Base-by-base conservation (phyloP, 2,329 filamentous ascomycete genomes). In the Plectosphaerella cucumerina region DNA sequence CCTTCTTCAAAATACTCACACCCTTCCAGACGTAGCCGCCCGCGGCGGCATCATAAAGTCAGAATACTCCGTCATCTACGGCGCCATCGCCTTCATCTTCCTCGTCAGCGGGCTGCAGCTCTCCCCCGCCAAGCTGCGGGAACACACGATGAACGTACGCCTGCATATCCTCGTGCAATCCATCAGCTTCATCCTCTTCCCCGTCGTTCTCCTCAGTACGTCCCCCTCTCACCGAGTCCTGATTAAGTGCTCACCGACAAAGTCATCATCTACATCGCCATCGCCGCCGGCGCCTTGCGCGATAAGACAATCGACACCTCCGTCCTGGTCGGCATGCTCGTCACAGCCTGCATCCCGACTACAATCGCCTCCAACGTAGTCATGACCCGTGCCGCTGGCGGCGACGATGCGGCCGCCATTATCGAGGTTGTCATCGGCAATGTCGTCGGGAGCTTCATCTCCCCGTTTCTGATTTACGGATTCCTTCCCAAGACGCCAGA, bases 321-420 rank as follows among this genome's bases (percentile, higher is more conserved):
- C 51, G 74, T 90, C 39, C 69, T 90, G 26, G 78, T 87, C 3
- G 86, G 87, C 10, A 81, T 89, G 63, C 75, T 89, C 3, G 80
- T 86, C 37, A 75, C 83, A 2, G 78, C 82, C n/a, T 86, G 81
- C 60, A 80, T 87, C 5, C 85, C 86, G 1, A 90, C 86, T 0
- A 89, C 86, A 0, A 86, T 89, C 59, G 80, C 84, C 8, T 87
- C 82, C 44, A 89, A 89, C 62, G 83, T 88, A 8, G 83, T 89
- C 39, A 89, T 89, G 85, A 89, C 86, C 6, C 72, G 84, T 22
- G 75, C 81, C 37, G 81, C 86, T 0, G 81, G 85, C 35, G 86
- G 86, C 5, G 87, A 89, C 57, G 80, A 84, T 53, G 80, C 80
- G 3, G 80, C 82, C 0, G 80, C 80, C 46, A 74, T 86, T 53